Percentiles rank a stretch among this genome's conserved stretches.
Conservation (phyloP, 1,139 yeast species). For the Candida glucosophila region DNA sequence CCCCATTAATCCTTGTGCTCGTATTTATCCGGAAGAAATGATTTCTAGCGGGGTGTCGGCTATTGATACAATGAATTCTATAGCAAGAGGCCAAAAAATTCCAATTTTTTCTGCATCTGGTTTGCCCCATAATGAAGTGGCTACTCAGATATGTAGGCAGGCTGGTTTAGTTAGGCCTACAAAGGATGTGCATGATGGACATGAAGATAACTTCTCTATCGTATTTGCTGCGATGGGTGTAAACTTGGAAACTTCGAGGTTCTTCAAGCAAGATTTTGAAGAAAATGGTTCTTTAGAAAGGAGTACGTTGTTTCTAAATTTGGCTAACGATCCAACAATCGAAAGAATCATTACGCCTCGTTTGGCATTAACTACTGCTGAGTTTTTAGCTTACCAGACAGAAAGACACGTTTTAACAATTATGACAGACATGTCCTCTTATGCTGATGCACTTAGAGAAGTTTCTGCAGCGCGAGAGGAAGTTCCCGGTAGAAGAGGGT, state of each 20-base stretch:
- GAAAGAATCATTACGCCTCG: conserved; percentile 99
- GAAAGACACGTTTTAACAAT: conserved; percentile 98
- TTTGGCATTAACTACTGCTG: conserved; percentile 98
- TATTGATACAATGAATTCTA: conserved; percentile 97
- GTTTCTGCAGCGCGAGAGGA: conserved; percentile 99
- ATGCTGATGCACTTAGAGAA: conserved; percentile 99
- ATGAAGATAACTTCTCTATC: conserved; percentile 97
- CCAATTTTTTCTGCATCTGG: conserved; percentile 99
- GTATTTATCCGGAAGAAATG: conserved; percentile 99
- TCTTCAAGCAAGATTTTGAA: conserved; percentile 95
- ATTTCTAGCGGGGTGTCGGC: conserved; percentile 98
- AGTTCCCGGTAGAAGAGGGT: conserved; percentile 99
- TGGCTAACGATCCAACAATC: conserved; percentile 98
- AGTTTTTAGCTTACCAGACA: conserved; percentile 96
- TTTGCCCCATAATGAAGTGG: conserved; percentile 98
- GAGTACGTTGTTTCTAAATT: conserved; percentile 89
- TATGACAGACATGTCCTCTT: conserved; percentile 97
- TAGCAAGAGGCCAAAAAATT: conserved; percentile 99
- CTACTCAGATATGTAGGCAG: conserved; percentile 99
- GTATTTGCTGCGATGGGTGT: conserved; percentile 88
- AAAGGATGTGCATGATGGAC: conserved; percentile 98
- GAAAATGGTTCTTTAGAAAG: conserved; percentile 98
- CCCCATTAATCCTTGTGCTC: conserved; percentile 95
- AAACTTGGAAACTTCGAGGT: conserved; percentile 40
- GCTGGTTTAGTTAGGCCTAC: conserved; percentile 99